Conservation (phyloP, 2,329 filamentous ascomycete species). For the Calonectria pseudoturangicola region DNA sequence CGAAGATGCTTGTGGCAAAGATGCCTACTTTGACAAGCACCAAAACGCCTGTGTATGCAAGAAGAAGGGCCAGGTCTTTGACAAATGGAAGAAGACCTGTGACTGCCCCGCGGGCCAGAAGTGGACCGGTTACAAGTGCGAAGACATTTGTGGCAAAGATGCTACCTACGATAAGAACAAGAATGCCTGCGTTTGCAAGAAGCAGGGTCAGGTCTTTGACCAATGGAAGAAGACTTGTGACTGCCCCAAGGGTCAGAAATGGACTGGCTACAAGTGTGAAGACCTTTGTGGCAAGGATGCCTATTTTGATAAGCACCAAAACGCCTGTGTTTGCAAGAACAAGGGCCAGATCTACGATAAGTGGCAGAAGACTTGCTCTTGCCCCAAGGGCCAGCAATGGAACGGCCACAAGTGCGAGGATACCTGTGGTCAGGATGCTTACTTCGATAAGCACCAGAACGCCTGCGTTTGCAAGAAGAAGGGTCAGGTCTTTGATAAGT, state of each 20-base stretch:
- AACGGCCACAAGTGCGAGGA: neutral
- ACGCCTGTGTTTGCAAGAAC: neutral
- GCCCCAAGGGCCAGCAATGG: neutral
- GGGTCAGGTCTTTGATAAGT: neutral
- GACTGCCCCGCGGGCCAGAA: neutral
- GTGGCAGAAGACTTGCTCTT: neutral
- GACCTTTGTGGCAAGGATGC: neutral
- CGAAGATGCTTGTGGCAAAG: neutral
- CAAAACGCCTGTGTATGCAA: constrained; percentile 10
- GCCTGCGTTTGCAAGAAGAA: constrained; percentile 2
- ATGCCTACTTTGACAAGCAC: neutral
- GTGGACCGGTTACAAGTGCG: neutral
- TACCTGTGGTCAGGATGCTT: neutral
- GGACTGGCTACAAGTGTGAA: constrained; percentile 1
- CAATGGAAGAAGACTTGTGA: neutral
- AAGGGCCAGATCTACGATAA: neutral
- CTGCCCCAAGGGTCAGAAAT: neutral
- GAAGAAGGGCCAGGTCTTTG: neutral
- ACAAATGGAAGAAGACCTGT: neutral
- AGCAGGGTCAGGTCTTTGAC: neutral
- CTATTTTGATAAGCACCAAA: neutral
- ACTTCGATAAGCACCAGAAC: neutral
- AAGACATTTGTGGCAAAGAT: neutral
- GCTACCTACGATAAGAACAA: neutral
- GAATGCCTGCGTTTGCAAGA: constrained; percentile 4